A percentile compares a stretch with the other conserved stretches of the same genome.
phyloP scores from a whole-genome alignment of 768 basidiomycete genomes.

The Termitomyces sp. region DNA sequence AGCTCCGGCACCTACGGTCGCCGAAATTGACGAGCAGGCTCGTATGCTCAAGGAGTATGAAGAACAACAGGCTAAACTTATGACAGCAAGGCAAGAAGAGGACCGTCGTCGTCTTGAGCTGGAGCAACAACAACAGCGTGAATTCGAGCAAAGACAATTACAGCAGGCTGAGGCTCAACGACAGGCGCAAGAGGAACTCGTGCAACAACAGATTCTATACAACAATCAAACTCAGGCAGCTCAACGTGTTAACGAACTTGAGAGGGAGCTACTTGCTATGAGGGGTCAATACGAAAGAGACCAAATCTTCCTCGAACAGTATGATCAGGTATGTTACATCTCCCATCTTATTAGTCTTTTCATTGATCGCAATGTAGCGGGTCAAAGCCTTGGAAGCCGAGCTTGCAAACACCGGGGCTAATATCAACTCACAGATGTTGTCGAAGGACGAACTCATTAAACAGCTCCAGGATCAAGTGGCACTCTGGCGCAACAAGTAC shows the following conservation, averaged over 20 bases:
- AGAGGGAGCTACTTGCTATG: constrained; percentile 88
- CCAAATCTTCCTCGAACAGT: constrained; percentile 95
- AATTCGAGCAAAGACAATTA: constrained; percentile 85
- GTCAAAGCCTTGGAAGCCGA: constrained; percentile 96
- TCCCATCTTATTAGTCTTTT: neutral
- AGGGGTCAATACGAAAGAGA: constrained; percentile 97
- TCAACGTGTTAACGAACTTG: constrained; percentile 70
- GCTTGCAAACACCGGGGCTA: constrained; percentile 63
- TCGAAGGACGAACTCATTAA: constrained; percentile 95
- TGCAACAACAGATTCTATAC: constrained; percentile 80
- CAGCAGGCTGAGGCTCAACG: constrained; percentile 87
- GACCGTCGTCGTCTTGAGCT: constrained; percentile 73
- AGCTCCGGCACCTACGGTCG: constrained; percentile 63
- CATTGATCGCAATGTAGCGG: constrained; percentile 43
- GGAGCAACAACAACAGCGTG: constrained; percentile 74
- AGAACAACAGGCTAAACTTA: constrained; percentile 87
- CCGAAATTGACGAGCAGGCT: constrained; percentile 82
- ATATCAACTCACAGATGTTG: constrained; percentile 77
- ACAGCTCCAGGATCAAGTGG: constrained; percentile 95
- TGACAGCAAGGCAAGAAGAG: constrained; percentile 74
- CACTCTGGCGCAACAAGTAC: constrained; percentile 96
- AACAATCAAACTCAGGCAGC: constrained; percentile 75
- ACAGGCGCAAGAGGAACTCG: constrained; percentile 81
- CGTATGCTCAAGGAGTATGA: constrained; percentile 96
- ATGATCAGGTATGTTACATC: constrained; percentile 70